Conservation (phyloP, 1,139 yeast genomes). For the Blastobotrys buckinghamii region DNA sequence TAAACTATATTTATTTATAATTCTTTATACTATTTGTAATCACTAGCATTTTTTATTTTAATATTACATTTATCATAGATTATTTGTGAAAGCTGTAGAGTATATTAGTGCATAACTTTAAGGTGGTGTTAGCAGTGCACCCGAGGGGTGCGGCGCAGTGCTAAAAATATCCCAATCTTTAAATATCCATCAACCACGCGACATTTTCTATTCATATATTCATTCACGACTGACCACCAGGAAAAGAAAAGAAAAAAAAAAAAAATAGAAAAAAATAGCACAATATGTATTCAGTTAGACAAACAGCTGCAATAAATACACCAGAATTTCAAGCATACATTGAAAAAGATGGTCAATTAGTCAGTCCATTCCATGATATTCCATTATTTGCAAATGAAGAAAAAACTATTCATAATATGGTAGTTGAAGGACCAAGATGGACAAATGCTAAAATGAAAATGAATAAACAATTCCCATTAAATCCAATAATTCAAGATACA, state of each 20-base stretch:
- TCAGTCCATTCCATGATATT: constrained; percentile 77
- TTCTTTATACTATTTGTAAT: too few relatives aligned
- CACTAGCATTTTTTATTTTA: too few relatives aligned
- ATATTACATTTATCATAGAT: too few relatives aligned
- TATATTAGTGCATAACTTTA: too few relatives aligned
- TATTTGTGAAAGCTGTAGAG: too few relatives aligned
- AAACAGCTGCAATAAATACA: constrained; percentile 88
- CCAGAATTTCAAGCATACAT: constrained; percentile 81
- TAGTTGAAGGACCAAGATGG: constrained; percentile 95
- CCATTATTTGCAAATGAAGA: constrained; percentile 63
- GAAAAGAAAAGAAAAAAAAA: background rate
- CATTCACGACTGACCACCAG: too few relatives aligned
- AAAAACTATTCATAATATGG: constrained; percentile 71
- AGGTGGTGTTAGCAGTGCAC: too few relatives aligned
- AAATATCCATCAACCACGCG: too few relatives aligned
- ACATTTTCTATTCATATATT: too few relatives aligned
- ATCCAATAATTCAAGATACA: constrained; percentile 91
- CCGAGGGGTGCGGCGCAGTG: too few relatives aligned
- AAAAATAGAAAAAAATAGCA: background rate
- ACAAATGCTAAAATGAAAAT: constrained; percentile 92
- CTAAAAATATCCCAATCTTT: too few relatives aligned
- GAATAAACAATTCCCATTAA: constrained; percentile 62
- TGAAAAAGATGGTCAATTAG: constrained; percentile 61
- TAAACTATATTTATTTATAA: too few relatives aligned
- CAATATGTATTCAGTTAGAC: constrained; percentile 44